phyloP scores from a whole-genome alignment of 805 yeast genomes.

The Debaryomyces castellii region DNA sequence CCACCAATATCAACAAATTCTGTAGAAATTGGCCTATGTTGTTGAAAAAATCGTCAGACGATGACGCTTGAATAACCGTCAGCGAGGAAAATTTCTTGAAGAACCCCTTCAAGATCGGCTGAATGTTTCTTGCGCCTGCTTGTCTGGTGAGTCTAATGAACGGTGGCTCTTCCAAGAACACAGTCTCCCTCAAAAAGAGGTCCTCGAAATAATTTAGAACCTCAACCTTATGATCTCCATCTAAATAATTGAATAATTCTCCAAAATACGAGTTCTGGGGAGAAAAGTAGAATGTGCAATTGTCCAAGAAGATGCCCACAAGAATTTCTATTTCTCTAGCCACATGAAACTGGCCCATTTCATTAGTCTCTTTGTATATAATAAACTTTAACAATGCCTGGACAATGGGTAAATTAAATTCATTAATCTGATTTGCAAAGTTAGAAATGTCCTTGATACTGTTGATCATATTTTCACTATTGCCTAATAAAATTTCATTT shows the following conservation, averaged over 20 bases:
- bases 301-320: constrained; percentile 14
- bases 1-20: constrained; percentile 18
- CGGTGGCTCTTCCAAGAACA: constrained; percentile 7
- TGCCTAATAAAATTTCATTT: constrained; percentile 11
- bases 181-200: constrained; percentile 20
- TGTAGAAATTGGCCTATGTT: constrained; percentile 19
- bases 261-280: constrained; percentile 36
- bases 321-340: constrained; percentile 10
- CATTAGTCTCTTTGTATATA: constrained; percentile 12
- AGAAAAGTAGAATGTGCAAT: constrained; percentile 27
- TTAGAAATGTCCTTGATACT: constrained; percentile 15
- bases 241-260: constrained; percentile 34
- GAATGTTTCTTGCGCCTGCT: constrained; percentile 18
- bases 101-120: constrained; percentile 42
- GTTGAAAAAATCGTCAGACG: constrained; percentile 20
- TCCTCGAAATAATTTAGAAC: constrained; percentile 29
- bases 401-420: constrained; percentile 33
- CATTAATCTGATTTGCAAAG: constrained; percentile 19
- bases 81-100: constrained; percentile 47
- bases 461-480: background rate
- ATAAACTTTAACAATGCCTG: constrained; percentile 28
- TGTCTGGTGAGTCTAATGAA: constrained; percentile 2
- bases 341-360: constrained; percentile 9
- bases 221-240: constrained; percentile 25
- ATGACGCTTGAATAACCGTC: constrained; percentile 19